These are phyloP conservation scores for Phytophthora idaei DNA, from an alignment of 352 stramenopile genomes.

Conservation along the genomic window DNA sequence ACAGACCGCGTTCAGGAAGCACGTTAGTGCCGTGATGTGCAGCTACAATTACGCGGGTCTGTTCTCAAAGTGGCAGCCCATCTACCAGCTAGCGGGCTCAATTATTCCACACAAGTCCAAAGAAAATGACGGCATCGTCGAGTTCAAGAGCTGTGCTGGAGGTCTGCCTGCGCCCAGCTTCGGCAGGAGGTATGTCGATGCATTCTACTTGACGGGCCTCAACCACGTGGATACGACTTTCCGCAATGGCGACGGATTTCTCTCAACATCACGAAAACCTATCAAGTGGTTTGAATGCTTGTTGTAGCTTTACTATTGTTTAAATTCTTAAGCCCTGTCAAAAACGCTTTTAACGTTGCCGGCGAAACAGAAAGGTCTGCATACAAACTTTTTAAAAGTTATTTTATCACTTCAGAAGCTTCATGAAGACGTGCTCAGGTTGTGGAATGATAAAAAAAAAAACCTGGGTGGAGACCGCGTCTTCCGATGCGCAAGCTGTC, in stretches of 20 bases:
- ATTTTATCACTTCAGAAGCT: no score
- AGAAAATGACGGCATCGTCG: slow-evolving; percentile 40
- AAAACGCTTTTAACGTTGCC: no score
- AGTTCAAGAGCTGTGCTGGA: slow-evolving; percentile 31
- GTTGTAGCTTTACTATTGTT: not conserved
- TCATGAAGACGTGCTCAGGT: no score
- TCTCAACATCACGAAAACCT: slow-evolving; percentile 42
- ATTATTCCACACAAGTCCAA: slow-evolving; percentile 37
- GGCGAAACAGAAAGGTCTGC: no score
- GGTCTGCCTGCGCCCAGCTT: not conserved
- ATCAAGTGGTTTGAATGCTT: slow-evolving; percentile 52
- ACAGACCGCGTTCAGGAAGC: not conserved
- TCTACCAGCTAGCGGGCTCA: slow-evolving; percentile 15
- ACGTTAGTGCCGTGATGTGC: slow-evolving; percentile 35
- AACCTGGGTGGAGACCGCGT: no score
- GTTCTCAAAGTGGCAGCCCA: slow-evolving; percentile 23
- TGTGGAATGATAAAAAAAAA: no score
- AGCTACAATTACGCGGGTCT: slow-evolving; percentile 37
- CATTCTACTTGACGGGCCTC: slow-evolving; percentile 19
- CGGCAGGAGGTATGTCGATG: not conserved
- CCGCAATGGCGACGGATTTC: slow-evolving; percentile 45
- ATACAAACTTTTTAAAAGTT: no score
- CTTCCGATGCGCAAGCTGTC: no score
- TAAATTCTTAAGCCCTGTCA: no score
- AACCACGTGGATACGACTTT: slow-evolving; percentile 56